These are phyloP conservation scores for Camellia sinensis DNA, from an alignment of 148 eudicot genomes.

Conservation along the genomic window DNA sequence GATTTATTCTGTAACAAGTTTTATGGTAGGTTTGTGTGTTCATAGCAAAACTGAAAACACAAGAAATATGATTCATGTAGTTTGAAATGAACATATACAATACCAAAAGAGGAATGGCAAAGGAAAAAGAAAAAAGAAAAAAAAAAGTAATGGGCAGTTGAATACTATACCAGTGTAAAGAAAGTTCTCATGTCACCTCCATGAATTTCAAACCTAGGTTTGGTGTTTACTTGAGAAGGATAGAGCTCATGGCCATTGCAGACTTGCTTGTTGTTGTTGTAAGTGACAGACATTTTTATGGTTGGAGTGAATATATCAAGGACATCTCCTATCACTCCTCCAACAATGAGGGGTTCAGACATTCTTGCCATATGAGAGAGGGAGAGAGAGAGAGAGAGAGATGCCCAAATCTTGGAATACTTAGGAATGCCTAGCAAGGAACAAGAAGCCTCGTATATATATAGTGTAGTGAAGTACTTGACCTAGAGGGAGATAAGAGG, in stretches of 20 bases:
- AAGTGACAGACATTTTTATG: conserved; percentile 44
- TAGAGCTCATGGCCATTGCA: conserved; percentile 69
- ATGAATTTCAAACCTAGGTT: conserved; percentile 53
- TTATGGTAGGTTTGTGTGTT: too few species aligned
- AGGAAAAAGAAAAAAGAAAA: neutral
- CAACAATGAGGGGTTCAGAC: conserved; percentile 59
- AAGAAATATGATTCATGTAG: too few species aligned
- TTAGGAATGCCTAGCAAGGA: too few species aligned
- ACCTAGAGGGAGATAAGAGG: too few species aligned
- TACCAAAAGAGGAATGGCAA: neutral
- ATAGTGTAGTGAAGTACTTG: too few species aligned
- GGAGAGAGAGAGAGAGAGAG: conserved; percentile 14
- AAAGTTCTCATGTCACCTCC: conserved; percentile 74
- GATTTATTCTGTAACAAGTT: too few species aligned
- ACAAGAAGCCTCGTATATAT: too few species aligned
- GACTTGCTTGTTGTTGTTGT: conserved; percentile 47
- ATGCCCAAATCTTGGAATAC: neutral
- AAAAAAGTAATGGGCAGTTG: neutral
- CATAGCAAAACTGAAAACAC: too few species aligned
- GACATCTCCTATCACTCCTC: conserved; percentile 85
- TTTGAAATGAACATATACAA: too few species aligned
- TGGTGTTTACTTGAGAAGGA: conserved; percentile 55
- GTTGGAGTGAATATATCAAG: conserved; percentile 60
- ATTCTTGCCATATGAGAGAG: conserved; percentile 38
- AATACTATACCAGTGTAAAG: conserved; percentile 60